These are phyloP conservation scores for Martensiomyces pterosporus DNA, from an alignment of 192 early-diverging fungal genomes.

Conservation along the genomic window DNA sequence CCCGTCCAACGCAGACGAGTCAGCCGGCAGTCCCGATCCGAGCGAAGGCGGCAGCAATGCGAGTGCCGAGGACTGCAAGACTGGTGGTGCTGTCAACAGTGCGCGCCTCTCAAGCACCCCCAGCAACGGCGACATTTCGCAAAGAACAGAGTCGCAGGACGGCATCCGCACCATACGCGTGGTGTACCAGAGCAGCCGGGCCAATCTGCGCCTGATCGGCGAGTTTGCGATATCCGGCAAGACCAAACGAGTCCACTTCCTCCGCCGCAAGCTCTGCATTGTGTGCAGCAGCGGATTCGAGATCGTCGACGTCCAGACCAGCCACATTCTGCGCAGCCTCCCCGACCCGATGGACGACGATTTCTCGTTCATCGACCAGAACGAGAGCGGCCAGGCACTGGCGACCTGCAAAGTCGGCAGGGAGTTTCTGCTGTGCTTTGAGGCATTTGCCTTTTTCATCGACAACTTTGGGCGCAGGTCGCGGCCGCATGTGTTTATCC, in stretches of 20 bases:
- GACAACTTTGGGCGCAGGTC: constrained; percentile 78
- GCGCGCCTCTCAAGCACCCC: not conserved
- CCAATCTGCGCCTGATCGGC: constrained; percentile 28
- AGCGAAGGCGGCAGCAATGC: constrained; percentile 13
- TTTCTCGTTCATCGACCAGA: constrained; percentile 39
- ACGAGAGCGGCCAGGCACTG: constrained; percentile 28
- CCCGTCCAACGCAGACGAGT: constrained; percentile 2
- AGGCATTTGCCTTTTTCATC: constrained; percentile 89
- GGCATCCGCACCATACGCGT: constrained; percentile 16
- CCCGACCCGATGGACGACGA: constrained; percentile 46
- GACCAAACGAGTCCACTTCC: constrained; percentile 68
- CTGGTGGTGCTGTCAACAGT: not conserved
- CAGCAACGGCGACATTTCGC: not conserved
- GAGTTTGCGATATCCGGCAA: constrained; percentile 54
- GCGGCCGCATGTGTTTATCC: constrained; percentile 67
- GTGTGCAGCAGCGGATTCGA: constrained; percentile 91
- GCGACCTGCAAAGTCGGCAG: constrained; percentile 49
- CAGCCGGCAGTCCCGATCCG: not conserved
- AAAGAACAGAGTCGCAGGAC: not conserved
- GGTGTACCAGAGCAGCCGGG: constrained; percentile 28
- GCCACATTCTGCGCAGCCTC: constrained; percentile 24
- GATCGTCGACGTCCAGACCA: constrained; percentile 69
- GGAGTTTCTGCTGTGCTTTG: constrained; percentile 86
- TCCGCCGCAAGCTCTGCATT: constrained; percentile 81
- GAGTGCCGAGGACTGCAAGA: constrained; percentile 6